Evolutionary conservation across 129 eudicot genomes (phyloP).

Genomic region (Cynara cardunculus): DNA sequence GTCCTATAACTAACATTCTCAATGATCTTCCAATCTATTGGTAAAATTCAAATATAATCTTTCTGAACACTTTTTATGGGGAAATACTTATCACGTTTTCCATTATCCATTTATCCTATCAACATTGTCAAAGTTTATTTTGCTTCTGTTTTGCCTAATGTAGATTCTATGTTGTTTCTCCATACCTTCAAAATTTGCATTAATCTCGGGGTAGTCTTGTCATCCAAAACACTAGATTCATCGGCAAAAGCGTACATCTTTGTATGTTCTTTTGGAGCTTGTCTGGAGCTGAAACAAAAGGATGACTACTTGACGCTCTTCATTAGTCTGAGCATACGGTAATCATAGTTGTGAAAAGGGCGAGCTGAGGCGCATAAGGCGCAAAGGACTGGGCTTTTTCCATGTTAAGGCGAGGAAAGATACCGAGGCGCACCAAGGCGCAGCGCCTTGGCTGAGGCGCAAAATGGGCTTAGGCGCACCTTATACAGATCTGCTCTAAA

Average conservation of each 20-base stretch:
- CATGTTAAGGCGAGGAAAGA: no score
- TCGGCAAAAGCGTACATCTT: background rate
- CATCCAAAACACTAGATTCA: background rate
- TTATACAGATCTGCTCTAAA: no score
- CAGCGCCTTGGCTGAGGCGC: no score
- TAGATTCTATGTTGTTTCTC: background rate
- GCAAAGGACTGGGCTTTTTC: no score
- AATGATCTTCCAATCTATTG: background rate
- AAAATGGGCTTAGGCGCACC: no score
- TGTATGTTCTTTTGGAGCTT: background rate
- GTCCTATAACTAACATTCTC: background rate
- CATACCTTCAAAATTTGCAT: background rate
- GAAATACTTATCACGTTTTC: background rate
- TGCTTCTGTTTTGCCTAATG: background rate
- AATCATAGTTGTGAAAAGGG: no score
- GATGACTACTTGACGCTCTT: background rate
- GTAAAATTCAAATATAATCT: background rate
- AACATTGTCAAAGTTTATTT: background rate
- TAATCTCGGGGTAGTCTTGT: background rate
- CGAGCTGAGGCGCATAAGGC: no score
- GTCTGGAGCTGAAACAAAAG: background rate
- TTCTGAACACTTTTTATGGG: background rate
- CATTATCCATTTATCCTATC: background rate
- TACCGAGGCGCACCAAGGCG: no score
- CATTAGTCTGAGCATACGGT: background rate